Evolutionary conservation across 192 early-diverging fungal genomes (phyloP), one percentile per base, ranked within the genome.

Genomic region (Coemansia umbellata): DNA sequence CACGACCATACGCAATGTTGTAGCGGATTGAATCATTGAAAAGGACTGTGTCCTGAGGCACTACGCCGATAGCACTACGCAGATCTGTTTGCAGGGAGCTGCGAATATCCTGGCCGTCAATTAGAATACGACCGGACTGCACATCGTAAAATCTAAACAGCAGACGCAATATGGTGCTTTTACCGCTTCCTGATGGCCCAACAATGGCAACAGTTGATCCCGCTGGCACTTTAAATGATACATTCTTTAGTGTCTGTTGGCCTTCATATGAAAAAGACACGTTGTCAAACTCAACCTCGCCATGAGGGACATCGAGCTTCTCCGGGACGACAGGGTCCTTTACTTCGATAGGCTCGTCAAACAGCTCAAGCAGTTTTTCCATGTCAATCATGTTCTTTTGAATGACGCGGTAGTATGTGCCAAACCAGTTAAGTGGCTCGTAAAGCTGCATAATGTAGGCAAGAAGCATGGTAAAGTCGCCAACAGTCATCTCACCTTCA

Each of bases 11-110:
- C 17, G 85, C 85, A 63, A 98, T 95, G 70, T 98, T 98, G 81
- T 93, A 95, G 37, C 79, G 80, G 51, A 98, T 85, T 15, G 92
- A 88, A 48, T 97, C 91, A 68, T 98, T 98, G 77, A 98, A 98
- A 18, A 97, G 80, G 1, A 97, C 92, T 11, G 94, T 95, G 66
- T 97, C 94, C 69, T 92, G 85, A 14, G 95, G 94, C 14, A 98
- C 95, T 19, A 97, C 91, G 18, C 94, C 94, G 48, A 98, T 91
- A 8, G 85, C 80, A 37, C 81, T 80, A 42, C 88, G 82, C 53
- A 81, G 73, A 55, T 81, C 84, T 13, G 59, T 56, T 47, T 84
- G 66, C 21, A 75, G 63, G 36, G 83, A 48, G 23, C 80, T 68
- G 13, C 95, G 82, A 36, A 98, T 82, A 37, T 86, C 87, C 37